Base-by-base conservation (phyloP, 371 early-diverging fungal genomes). In the Mucor circinelloides region DNA sequence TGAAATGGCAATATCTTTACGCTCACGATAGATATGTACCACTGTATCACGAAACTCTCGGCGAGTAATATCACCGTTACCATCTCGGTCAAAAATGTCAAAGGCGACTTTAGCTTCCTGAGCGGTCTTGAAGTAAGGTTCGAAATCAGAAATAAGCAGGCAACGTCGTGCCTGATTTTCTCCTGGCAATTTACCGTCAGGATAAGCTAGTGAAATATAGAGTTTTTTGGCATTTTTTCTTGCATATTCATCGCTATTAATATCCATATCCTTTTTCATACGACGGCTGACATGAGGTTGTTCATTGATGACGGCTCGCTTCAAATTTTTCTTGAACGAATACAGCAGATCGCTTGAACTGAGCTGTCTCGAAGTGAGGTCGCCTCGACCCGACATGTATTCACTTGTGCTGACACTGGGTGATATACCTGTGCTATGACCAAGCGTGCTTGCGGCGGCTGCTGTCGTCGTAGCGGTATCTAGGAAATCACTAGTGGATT, bases 31-130 rank as follows among this genome's bases (percentile, higher is more conserved):
- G 48, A 89, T 75, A n/a, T 76, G 72, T 32, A 90, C 67, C 7
- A 85, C 84, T 10, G 83, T 78, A 58, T 84, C 84, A 44, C 84
- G 80, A 75, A 90, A 87, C 69, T 91, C 90, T 17, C 83, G 76
- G 17, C 87, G 84, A 6, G 84, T 84, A 38, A 91, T 74, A 64
- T 87, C 88, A 31, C 90, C 90, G 66, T 90, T 89, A 15, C 83
- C 82, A 70, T 91, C 88, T 58, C 79, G 80, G 74, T 91, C 91
- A 72, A 91, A 89, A 2, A 88, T 77, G 0, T 70, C 71, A 76
- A 91, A 91, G 1, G 90, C 91, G 19, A 73, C 74, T 58, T 78
- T 75, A 4, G 90, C 84, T n/a, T 87, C 87, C n/a, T 77, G 79
- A 32, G 70, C 69, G 2, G 75, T 73, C 17, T 76, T 75, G 65